Percentiles rank a stretch among this genome's conserved stretches.
Conservation (phyloP, 176 grass and related monocot species). For the Poa pratensis region DNA sequence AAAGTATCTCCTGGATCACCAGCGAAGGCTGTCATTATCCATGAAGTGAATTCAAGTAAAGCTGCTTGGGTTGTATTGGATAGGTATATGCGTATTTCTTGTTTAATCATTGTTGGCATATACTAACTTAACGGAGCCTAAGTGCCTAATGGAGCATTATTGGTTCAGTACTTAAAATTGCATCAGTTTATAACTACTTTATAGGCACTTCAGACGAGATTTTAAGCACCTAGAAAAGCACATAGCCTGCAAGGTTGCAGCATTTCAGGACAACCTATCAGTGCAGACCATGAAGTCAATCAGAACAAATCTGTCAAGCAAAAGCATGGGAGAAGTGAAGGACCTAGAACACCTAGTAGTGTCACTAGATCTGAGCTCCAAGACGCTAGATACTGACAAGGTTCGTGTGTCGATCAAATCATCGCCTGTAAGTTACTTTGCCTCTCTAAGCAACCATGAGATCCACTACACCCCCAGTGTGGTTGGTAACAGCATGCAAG, state of each 20-base stretch:
- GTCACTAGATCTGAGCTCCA: constrained; percentile 42
- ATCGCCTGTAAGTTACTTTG: constrained; percentile 59
- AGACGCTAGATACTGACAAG: constrained; percentile 37
- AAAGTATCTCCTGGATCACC: constrained; percentile 69
- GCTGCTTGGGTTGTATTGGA: constrained; percentile 70
- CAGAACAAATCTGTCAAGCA: constrained; percentile 45
- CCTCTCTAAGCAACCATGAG: constrained; percentile 43
- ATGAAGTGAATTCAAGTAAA: constrained; percentile 66
- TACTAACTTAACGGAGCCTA: not conserved
- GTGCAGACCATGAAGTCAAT: constrained; percentile 48
- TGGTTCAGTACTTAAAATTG: constrained; percentile 3
- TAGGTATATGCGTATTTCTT: constrained; percentile 51
- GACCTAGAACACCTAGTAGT: constrained; percentile 33
- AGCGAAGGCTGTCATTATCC: constrained; percentile 57
- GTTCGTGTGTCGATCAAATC: constrained; percentile 29
- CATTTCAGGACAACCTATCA: constrained; percentile 52
- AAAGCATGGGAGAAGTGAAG: constrained; percentile 46
- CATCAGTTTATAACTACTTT: constrained; percentile 20
- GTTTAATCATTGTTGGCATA: not conserved
- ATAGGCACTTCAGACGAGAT: constrained; percentile 69
- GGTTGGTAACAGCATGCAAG: constrained; percentile 38
- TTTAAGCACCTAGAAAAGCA: constrained; percentile 68
- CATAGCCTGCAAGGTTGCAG: constrained; percentile 70
- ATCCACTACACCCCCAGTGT: constrained; percentile 40
- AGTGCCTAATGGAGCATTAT: not conserved